These are phyloP conservation scores for Beauveria rudraprayagi DNA, from an alignment of 2,329 filamentous ascomycete genomes.

Conservation along the genomic window DNA sequence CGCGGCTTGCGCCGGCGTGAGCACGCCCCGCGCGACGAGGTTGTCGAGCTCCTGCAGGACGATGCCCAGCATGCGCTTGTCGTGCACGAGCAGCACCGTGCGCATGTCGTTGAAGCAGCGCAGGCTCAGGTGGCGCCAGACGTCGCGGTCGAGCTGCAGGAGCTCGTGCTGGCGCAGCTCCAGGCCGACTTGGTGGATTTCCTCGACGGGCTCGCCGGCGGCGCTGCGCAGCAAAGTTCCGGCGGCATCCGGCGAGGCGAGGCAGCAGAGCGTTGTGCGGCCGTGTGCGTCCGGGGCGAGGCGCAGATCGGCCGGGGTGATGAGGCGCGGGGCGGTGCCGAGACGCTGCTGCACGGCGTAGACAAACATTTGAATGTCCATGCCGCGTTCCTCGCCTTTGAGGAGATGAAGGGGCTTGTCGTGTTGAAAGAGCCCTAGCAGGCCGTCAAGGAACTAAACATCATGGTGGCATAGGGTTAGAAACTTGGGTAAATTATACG, in stretches of 20 bases:
- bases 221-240: conserved; percentile 13
- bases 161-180: conserved; percentile 33
- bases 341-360: conserved; percentile 20
- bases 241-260: not conserved
- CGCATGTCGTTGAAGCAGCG: conserved; percentile 34
- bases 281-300: conserved; percentile 20
- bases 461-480: not conserved
- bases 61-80: conserved; percentile 35
- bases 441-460: conserved; percentile 23
- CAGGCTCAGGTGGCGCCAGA: conserved; percentile 28
- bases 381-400: conserved; percentile 28
- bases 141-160: conserved; percentile 19
- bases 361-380: conserved; percentile 32
- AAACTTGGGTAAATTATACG: not conserved
- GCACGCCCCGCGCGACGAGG: conserved; percentile 18
- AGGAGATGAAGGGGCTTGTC: conserved; percentile 27
- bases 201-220: conserved; percentile 22
- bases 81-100: conserved; percentile 32
- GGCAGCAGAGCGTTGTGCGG: conserved; percentile 23
- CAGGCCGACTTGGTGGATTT: conserved; percentile 29
- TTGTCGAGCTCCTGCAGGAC: conserved; percentile 26
- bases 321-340: conserved; percentile 24
- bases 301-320: conserved; percentile 26
- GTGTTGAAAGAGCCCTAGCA: conserved; percentile 24
- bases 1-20: conserved; percentile 21